Evolutionary conservation across 2,329 filamentous ascomycete species (phyloP).

Genomic region (Aphanoascus verrucosus): DNA sequence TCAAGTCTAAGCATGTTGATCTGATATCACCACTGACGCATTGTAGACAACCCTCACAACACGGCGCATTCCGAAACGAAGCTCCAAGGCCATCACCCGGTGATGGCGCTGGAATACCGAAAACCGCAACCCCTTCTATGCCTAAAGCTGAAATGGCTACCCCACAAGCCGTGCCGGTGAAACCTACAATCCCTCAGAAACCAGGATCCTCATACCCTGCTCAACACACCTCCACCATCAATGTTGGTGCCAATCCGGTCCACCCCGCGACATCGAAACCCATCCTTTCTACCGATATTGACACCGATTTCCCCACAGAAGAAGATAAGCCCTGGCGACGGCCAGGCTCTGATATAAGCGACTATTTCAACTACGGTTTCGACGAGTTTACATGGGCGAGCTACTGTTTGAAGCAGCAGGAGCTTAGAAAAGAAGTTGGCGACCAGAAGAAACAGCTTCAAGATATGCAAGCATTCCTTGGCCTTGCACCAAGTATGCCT

Average conservation of each 20-base stretch:
- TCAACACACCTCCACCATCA: slow-evolving; percentile 64
- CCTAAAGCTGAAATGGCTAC: slow-evolving; percentile 23
- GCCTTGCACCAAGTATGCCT: slow-evolving; percentile 27
- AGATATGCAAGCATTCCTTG: slow-evolving; percentile 51
- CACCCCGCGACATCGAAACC: slow-evolving; percentile 68
- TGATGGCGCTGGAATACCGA: slow-evolving; percentile 23
- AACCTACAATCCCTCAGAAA: slow-evolving; percentile 36
- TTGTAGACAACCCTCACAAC: slow-evolving; percentile 31
- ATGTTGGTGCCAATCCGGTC: slow-evolving; percentile 70
- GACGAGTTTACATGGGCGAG: slow-evolving; percentile 97
- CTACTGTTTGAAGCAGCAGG: slow-evolving; percentile 82
- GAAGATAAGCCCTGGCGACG: slow-evolving; percentile 87
- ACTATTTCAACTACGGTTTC: slow-evolving; percentile 99
- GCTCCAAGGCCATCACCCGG: slow-evolving; percentile 26
- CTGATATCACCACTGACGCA: background rate
- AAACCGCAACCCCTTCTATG: slow-evolving; percentile 28
- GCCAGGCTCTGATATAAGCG: slow-evolving; percentile 84
- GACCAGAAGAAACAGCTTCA: slow-evolving; percentile 64
- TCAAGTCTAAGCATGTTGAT: slow-evolving; percentile 6
- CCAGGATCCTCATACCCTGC: slow-evolving; percentile 56
- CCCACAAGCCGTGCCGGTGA: slow-evolving; percentile 25
- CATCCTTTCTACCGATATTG: slow-evolving; percentile 68
- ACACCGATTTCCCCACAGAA: slow-evolving; percentile 59
- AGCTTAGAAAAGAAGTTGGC: slow-evolving; percentile 63
- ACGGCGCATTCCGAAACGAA: slow-evolving; percentile 29